Base-by-base conservation (phyloP, 106 monocot genomes). In the Xerophyta viscosa region DNA sequence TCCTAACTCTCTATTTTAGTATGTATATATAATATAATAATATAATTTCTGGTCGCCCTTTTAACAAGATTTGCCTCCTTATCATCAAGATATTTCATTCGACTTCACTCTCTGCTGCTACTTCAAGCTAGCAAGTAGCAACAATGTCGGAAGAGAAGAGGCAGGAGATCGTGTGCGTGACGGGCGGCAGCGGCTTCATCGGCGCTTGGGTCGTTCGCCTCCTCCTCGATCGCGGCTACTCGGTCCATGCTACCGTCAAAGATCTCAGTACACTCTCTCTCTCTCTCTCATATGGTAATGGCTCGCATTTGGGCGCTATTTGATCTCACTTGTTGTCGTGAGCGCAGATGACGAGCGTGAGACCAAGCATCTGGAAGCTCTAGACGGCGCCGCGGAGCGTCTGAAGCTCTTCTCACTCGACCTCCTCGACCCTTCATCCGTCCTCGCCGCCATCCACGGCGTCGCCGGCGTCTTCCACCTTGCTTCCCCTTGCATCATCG, bases 161-260 rank as follows among this genome's bases (percentile, higher is more conserved):
- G 33, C 20, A 24, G 17, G 66, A 64, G 29, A 65, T 4, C 4
- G 65, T 85, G 17, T 72, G 76, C 68, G 76, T 85, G 14, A 85
- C 85, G 24, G 80, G 85, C 48, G 85, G 65, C 2, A 85, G 76
- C 28, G 80, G 85, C 31, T 85, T 85, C 76, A 85, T 85, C 65
- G 84, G 84, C 17, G 75, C 84, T 4, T 76, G 76, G 68, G 30
- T 85, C 33, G 72, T 85, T 39, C 64, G 76, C 56, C 68, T 79
- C 48, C 84, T 85, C 61, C 84, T 80, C 62, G 60, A 37, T 41
- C 84, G 76, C 28, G 94, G 94, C 65, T 94, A 88, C 72, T 51
- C 72, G 50, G 81, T 94, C 54, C 74, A 84, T 50, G 84, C 84
- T 64, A 73, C 88, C 70, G 81, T 88, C 63, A 56, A 75, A 52